phyloP scores from a whole-genome alignment of 2,329 filamentous ascomycete species.

The Colletotrichum orchidophilum region DNA sequence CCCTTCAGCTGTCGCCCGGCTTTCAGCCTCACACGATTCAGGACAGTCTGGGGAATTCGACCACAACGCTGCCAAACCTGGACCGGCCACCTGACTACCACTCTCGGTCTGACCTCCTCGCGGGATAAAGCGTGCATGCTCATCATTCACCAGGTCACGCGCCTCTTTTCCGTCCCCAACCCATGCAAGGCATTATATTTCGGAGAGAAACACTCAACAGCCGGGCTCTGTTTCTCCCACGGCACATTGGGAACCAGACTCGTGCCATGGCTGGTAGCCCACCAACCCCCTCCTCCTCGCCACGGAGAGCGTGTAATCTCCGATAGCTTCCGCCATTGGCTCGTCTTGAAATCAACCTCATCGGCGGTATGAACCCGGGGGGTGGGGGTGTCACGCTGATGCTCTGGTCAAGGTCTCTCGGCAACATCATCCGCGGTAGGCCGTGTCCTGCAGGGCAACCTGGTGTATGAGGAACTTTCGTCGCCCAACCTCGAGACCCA shows the following conservation, averaged over 20 bases:
- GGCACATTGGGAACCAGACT: conserved; percentile 2
- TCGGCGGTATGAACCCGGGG: neutral
- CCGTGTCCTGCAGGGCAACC: neutral
- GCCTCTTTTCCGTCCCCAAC: neutral
- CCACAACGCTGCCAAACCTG: neutral
- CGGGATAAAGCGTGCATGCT: neutral
- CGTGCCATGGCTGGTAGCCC: neutral
- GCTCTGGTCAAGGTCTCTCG: conserved; percentile 16
- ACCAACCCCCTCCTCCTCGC: neutral
- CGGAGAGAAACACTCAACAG: conserved; percentile 13
- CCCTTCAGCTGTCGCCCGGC: neutral
- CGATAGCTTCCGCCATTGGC: conserved; percentile 6
- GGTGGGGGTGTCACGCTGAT: neutral
- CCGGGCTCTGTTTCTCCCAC: conserved; percentile 18
- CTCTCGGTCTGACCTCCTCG: neutral
- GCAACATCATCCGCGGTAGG: conserved; percentile 20
- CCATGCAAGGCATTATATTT: neutral
- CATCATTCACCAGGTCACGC: neutral
- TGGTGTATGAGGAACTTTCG: neutral
- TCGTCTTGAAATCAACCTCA: neutral
- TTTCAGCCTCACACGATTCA: no score
- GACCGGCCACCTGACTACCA: neutral
- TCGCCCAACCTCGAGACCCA: neutral
- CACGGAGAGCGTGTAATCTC: conserved; percentile 4
- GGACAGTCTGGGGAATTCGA: neutral